phyloP scores from a whole-genome alignment of 2,329 filamentous ascomycete genomes.

The Epichloe gansuensis region DNA sequence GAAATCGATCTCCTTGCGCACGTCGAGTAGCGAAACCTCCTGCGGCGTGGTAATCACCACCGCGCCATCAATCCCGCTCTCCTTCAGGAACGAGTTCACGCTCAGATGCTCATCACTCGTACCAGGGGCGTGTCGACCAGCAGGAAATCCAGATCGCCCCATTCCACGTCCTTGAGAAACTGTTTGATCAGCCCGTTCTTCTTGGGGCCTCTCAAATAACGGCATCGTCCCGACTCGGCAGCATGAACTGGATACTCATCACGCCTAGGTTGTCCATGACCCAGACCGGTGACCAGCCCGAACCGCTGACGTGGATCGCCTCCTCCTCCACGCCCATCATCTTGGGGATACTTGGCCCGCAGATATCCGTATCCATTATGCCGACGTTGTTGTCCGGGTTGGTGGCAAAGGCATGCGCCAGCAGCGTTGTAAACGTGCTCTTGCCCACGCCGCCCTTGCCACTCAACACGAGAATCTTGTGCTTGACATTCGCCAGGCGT shows the following conservation, averaged over 20 bases:
- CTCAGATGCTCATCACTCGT: slow-evolving; percentile 92
- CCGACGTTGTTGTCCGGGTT: slow-evolving; percentile 72
- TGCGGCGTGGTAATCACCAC: slow-evolving; percentile 91
- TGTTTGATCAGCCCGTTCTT: slow-evolving; percentile 98
- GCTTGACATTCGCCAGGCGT: slow-evolving; percentile 67
- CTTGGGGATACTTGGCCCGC: slow-evolving; percentile 89
- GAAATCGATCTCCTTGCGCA: slow-evolving; percentile 95
- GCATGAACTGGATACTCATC: slow-evolving; percentile 98
- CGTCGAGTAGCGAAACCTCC: slow-evolving; percentile 83
- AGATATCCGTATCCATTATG: slow-evolving; percentile 97
- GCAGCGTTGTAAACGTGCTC: slow-evolving; percentile 79
- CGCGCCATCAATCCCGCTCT: slow-evolving; percentile 85
- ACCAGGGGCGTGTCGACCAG: slow-evolving; percentile 93
- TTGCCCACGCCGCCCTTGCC: slow-evolving; percentile 97
- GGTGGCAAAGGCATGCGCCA: slow-evolving; percentile 78
- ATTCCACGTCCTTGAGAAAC: slow-evolving; percentile 95
- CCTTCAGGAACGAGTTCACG: slow-evolving; percentile 83
- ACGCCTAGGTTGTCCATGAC: slow-evolving; percentile 86
- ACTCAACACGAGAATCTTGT: slow-evolving; percentile 86
- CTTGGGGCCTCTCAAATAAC: slow-evolving; percentile 95
- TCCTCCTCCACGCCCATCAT: slow-evolving; percentile 97
- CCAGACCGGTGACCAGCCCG: slow-evolving; percentile 93
- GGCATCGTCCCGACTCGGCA: slow-evolving; percentile 85
- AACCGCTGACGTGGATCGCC: slow-evolving; percentile 79
- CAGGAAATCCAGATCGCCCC: slow-evolving; percentile 88